Conservation (phyloP, 2,329 filamentous ascomycete species). For the Fusarium torulosum region DNA sequence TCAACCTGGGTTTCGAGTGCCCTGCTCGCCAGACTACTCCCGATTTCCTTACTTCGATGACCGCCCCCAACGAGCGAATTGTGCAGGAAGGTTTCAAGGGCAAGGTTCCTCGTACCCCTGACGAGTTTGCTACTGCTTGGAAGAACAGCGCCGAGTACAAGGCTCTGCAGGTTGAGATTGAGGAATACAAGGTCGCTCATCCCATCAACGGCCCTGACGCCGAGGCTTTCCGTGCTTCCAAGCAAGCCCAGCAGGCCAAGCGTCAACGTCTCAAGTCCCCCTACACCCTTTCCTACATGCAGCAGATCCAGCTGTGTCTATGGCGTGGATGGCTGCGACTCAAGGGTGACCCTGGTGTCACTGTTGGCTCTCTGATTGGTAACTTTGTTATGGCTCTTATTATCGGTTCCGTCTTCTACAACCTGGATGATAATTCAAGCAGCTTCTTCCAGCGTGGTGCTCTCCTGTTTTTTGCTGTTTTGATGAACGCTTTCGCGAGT, state of each 20-base stretch:
- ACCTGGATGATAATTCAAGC: slow-evolving; percentile 71
- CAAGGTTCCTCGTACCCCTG: slow-evolving; percentile 69
- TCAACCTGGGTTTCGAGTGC: slow-evolving; percentile 75
- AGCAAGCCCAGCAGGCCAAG: slow-evolving; percentile 67
- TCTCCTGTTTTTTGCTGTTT: slow-evolving; percentile 86
- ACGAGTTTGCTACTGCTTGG: slow-evolving; percentile 72
- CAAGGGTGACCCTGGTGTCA: slow-evolving; percentile 80
- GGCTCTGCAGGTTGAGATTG: slow-evolving; percentile 66
- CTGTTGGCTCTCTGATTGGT: slow-evolving; percentile 74
- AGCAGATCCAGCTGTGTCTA: slow-evolving; percentile 84
- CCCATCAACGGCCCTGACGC: slow-evolving; percentile 69
- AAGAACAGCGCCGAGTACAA: slow-evolving; percentile 65
- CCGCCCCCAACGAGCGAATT: slow-evolving; percentile 67
- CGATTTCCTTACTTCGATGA: slow-evolving; percentile 80
- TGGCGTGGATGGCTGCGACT: slow-evolving; percentile 84
- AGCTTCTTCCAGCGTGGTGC: slow-evolving; percentile 85
- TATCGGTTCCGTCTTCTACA: slow-evolving; percentile 84
- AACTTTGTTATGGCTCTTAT: slow-evolving; percentile 84
- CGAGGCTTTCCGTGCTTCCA: slow-evolving; percentile 67
- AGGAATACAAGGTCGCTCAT: slow-evolving; percentile 65
- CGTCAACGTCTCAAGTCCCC: slow-evolving; percentile 77
- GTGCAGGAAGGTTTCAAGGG: slow-evolving; percentile 68
- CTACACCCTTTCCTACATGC: slow-evolving; percentile 81
- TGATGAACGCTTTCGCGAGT: slow-evolving; percentile 87
- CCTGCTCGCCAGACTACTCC: slow-evolving; percentile 75